Percentiles rank a stretch among this genome's conserved stretches.
Conservation (phyloP, 306 rosid genomes). For the Neltuma alba region DNA sequence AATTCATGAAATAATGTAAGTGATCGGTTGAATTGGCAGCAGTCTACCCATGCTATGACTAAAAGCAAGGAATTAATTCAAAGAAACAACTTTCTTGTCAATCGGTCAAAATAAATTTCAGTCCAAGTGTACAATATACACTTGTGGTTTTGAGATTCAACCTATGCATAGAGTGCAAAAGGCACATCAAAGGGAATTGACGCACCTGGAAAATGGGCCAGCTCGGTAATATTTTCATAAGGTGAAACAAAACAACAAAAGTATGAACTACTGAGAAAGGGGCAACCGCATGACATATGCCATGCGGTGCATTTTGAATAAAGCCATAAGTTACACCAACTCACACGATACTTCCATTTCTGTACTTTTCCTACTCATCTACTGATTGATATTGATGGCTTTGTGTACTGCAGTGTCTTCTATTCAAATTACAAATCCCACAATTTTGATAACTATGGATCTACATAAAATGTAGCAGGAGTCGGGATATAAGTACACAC, state of each 20-base stretch:
- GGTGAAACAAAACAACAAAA: not conserved
- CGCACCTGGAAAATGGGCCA: not conserved
- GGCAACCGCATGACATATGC: not conserved
- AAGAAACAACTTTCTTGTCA: not conserved
- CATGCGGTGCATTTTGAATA: not conserved
- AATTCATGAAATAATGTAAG: constrained; percentile 33
- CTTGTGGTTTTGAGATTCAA: constrained; percentile 7
- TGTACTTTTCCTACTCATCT: not conserved
- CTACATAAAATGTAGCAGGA: not conserved
- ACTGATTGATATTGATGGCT: not conserved
- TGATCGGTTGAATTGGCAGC: constrained; percentile 8
- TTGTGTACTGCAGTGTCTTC: not conserved
- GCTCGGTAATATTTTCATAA: not conserved
- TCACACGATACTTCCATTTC: not conserved
- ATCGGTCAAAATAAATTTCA: not conserved
- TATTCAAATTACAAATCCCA: not conserved
- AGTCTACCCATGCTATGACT: constrained; percentile 15
- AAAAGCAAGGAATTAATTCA: constrained; percentile 22
- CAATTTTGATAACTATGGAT: not conserved
- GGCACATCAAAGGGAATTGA: not conserved
- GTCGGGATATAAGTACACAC: not conserved
- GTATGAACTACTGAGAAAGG: not conserved
- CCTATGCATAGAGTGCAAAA: not conserved
- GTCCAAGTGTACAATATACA: constrained; percentile 8
- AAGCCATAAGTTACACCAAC: not conserved